phyloP scores from a whole-genome alignment of 768 basidiomycete species.

The Tulasnella sp. region DNA sequence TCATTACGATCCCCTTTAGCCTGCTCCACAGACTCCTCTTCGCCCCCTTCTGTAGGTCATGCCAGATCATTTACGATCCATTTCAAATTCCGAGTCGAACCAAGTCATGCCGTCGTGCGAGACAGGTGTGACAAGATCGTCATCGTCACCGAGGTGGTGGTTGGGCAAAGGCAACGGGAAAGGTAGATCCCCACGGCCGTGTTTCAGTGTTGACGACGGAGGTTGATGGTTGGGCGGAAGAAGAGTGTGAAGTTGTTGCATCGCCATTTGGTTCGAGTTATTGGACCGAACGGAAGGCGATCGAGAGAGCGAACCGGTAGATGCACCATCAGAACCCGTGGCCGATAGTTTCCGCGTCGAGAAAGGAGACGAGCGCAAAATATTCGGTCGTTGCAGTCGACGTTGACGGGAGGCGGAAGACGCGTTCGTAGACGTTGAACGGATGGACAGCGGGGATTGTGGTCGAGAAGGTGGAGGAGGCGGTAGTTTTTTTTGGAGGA shows the following conservation, averaged over 20 bases:
- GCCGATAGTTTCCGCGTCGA: conserved; percentile 9
- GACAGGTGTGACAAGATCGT: conserved; percentile 1
- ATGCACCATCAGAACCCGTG: background rate
- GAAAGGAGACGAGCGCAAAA: conserved; percentile 6
- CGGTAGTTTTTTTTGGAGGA: conserved; percentile 10
- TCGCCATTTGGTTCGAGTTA: background rate
- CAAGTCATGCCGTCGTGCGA: conserved; percentile 6
- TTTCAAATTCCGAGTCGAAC: conserved; percentile 6
- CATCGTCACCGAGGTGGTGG: background rate
- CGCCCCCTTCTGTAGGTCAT: background rate
- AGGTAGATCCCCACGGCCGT: background rate
- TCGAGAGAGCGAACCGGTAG: background rate
- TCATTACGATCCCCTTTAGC: background rate
- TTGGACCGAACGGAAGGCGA: background rate
- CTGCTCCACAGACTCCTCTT: conserved; percentile 1
- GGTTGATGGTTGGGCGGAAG: background rate
- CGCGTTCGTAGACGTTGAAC: background rate
- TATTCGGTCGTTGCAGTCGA: conserved; percentile 4
- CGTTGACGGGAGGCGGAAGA: background rate
- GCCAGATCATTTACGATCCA: background rate
- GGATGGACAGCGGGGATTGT: background rate
- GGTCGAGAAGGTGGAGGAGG: conserved; percentile 7
- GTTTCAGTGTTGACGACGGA: conserved; percentile 5
- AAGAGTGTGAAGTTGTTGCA: conserved; percentile 1
- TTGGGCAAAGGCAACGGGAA: conserved; percentile 1